Conservation (phyloP, 2,329 filamentous ascomycete species). For the Aspergillus uvarum region DNA sequence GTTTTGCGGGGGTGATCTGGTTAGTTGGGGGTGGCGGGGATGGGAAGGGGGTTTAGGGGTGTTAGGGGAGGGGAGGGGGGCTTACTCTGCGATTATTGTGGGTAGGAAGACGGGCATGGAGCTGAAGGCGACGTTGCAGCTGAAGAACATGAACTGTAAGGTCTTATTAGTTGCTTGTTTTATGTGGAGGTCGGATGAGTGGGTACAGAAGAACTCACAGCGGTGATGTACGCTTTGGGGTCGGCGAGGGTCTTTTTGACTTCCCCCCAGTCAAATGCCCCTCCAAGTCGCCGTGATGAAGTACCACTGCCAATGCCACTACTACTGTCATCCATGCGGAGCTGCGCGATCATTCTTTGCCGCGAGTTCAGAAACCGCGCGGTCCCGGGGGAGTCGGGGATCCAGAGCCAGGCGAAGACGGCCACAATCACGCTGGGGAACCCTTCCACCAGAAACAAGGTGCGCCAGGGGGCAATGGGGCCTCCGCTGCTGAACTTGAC, state of each 20-base stretch:
- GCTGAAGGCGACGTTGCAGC: conserved; percentile 82
- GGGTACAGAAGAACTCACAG: conserved; percentile 42
- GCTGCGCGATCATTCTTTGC: conserved; percentile 67
- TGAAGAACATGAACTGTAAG: conserved; percentile 71
- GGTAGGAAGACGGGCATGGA: conserved; percentile 86
- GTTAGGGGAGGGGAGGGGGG: conserved; percentile 3
- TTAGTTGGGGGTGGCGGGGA: not conserved
- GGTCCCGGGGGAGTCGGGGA: conserved; percentile 73
- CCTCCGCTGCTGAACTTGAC: conserved; percentile 63
- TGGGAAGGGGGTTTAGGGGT: too few relatives aligned
- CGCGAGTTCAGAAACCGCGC: conserved; percentile 62
- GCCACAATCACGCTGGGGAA: conserved; percentile 78
- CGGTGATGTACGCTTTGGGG: conserved; percentile 71
- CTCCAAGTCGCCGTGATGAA: not conserved
- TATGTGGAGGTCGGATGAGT: not conserved
- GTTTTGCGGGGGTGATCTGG: not conserved
- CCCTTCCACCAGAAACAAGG: conserved; percentile 80
- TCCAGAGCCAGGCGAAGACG: conserved; percentile 69
- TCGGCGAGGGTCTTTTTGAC: conserved; percentile 61
- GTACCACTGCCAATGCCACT: not conserved
- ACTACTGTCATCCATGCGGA: conserved; percentile 58
- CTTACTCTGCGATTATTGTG: conserved; percentile 66
- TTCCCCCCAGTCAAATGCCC: conserved; percentile 56
- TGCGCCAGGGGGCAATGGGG: conserved; percentile 79
- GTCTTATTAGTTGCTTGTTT: not conserved